phyloP scores from a whole-genome alignment of 768 basidiomycete species.

The Suillus subaureus region DNA sequence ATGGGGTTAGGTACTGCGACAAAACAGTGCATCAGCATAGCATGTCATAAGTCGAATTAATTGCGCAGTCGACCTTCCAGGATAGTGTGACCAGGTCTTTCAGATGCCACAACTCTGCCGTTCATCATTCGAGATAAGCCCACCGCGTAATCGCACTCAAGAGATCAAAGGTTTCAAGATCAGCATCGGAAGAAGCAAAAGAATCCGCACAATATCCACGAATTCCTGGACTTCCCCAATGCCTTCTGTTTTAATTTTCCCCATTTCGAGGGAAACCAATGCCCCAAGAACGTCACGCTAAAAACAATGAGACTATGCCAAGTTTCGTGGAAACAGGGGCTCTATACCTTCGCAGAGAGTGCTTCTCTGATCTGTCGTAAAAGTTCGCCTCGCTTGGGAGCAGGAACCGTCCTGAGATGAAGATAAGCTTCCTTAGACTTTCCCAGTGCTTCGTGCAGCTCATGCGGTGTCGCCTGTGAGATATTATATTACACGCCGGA shows the following conservation, averaged over 20 bases:
- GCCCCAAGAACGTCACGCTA: slow-evolving; percentile 81
- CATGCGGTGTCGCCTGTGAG: slow-evolving; percentile 64
- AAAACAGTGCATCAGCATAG: slow-evolving; percentile 18
- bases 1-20: slow-evolving; percentile 86
- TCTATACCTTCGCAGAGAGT: slow-evolving; percentile 68
- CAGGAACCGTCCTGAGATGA: slow-evolving; percentile 74
- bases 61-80: slow-evolving; percentile 64
- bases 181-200: slow-evolving; percentile 4
- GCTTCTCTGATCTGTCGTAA: slow-evolving; percentile 86
- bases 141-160: slow-evolving; percentile 90
- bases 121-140: slow-evolving; percentile 95
- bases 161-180: slow-evolving; percentile 12
- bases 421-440: slow-evolving; percentile 75
- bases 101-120: slow-evolving; percentile 83
- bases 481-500: slow-evolving; percentile 16
- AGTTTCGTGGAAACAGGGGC: neutral
- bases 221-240: slow-evolving; percentile 95
- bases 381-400: slow-evolving; percentile 87
- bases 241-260: slow-evolving; percentile 90
- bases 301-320: slow-evolving; percentile 14
- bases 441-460: slow-evolving; percentile 68
- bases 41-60: slow-evolving; percentile 7
- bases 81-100: slow-evolving; percentile 88
- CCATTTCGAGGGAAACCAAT: slow-evolving; percentile 87
- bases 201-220: slow-evolving; percentile 79